A percentile compares a stretch with the other conserved stretches of the same genome.
phyloP scores from a whole-genome alignment of 2,329 filamentous ascomycete genomes.

The Pleoardoris graminearum region DNA sequence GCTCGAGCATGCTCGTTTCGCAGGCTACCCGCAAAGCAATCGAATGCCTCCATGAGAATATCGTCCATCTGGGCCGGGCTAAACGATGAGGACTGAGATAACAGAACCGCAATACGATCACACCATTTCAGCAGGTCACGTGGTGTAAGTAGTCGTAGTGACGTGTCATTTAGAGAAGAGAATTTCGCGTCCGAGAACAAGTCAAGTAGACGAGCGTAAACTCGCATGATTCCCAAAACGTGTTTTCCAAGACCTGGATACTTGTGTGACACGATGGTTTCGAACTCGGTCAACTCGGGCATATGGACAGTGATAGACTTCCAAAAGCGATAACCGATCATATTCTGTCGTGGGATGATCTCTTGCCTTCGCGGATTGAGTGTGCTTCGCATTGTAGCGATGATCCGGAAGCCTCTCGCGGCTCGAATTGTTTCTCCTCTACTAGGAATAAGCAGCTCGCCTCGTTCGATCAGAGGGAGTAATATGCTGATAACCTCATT shows the following conservation, averaged over 20 bases:
- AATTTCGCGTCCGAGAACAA: conserved; percentile 51
- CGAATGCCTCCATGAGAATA: conserved; percentile 91
- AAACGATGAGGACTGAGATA: conserved; percentile 64
- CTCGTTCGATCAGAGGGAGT: conserved; percentile 86
- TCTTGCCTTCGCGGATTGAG: conserved; percentile 69
- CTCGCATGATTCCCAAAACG: conserved; percentile 59
- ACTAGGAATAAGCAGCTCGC: conserved; percentile 87
- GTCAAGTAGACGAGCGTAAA: conserved; percentile 54
- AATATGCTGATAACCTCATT: conserved; percentile 94
- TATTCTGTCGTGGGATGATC: conserved; percentile 66
- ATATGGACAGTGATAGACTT: conserved; percentile 70
- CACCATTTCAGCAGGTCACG: conserved; percentile 93
- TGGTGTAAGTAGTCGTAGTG: conserved; percentile 65
- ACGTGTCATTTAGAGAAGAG: conserved; percentile 58
- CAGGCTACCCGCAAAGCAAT: conserved; percentile 86
- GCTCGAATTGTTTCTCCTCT: conserved; percentile 85
- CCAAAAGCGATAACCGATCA: conserved; percentile 89
- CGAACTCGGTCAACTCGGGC: conserved; percentile 70
- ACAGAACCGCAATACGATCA: conserved; percentile 68
- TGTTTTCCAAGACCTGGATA: conserved; percentile 70
- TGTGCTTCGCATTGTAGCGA: conserved; percentile 83
- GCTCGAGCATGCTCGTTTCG: conserved; percentile 65
- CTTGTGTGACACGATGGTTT: conserved; percentile 70
- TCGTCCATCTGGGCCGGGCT: conserved; percentile 74
- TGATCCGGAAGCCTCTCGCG: conserved; percentile 81